Percentiles rank a stretch among this genome's conserved stretches.
These are phyloP conservation scores for Microsporum canis DNA, from an alignment of 2,329 filamentous ascomycete genomes.

Conservation along the genomic window DNA sequence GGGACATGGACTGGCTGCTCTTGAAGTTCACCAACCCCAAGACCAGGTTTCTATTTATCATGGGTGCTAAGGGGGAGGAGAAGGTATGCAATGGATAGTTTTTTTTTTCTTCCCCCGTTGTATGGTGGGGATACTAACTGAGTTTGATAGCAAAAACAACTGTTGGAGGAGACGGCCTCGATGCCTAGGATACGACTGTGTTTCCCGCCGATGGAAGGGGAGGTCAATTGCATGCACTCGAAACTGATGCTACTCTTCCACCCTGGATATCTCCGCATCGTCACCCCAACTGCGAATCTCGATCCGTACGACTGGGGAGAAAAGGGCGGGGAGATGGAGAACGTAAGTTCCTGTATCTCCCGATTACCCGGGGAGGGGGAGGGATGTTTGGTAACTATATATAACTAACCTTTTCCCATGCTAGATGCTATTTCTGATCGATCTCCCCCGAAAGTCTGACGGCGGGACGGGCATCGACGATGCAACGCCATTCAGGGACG, in stretches of 20 bases:
- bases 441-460: slow-evolving; percentile 52
- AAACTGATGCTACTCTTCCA: slow-evolving; percentile 89
- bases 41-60: slow-evolving; percentile 54
- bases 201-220: slow-evolving; percentile 69
- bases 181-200: slow-evolving; percentile 52
- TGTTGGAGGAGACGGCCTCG: slow-evolving; percentile 30
- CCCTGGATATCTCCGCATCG: slow-evolving; percentile 59
- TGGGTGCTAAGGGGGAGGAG: slow-evolving; percentile 46
- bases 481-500: slow-evolving; percentile 51
- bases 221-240: slow-evolving; percentile 73
- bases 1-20: slow-evolving; percentile 70
- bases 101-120: not conserved
- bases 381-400: too few relatives aligned
- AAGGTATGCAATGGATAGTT: slow-evolving; percentile 22
- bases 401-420: too few relatives aligned
- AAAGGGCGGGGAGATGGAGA: slow-evolving; percentile 71
- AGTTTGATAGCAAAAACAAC: slow-evolving; percentile 26
- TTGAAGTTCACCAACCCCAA: slow-evolving; percentile 52
- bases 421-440: slow-evolving; percentile 77
- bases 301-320: slow-evolving; percentile 85
- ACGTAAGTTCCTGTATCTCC: slow-evolving; percentile 50
- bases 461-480: slow-evolving; percentile 17
- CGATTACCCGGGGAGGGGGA: too few relatives aligned
- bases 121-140: not conserved
- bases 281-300: slow-evolving; percentile 78